A percentile compares a stretch with the other conserved stretches of the same genome.
phyloP scores from a whole-genome alignment of 169 alveolate species.

The Amoebophrya sp. region DNA sequence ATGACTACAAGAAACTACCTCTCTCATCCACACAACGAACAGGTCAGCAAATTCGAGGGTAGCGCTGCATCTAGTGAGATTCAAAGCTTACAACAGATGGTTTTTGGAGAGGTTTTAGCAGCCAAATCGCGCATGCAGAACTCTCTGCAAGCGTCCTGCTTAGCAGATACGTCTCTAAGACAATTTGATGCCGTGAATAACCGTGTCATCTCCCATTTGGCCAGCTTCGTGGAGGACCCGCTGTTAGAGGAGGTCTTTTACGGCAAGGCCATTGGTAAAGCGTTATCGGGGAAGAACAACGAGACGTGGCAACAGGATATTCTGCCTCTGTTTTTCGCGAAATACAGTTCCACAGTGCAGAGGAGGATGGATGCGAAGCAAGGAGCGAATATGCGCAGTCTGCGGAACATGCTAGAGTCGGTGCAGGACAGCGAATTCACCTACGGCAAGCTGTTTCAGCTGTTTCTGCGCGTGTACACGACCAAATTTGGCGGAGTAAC shows the following conservation, averaged over 20 bases:
- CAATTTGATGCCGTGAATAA: neutral
- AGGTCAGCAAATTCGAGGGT: no score
- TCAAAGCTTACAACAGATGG: neutral
- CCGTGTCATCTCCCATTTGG: neutral
- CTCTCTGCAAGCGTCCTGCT: neutral
- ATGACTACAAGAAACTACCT: no score
- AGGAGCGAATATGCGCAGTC: neutral
- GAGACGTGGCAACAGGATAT: constrained; percentile 6
- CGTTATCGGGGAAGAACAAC: neutral
- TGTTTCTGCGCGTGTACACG: constrained; percentile 1
- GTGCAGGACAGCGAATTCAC: no score
- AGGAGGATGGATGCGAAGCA: neutral
- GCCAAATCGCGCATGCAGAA: neutral
- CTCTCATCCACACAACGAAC: no score
- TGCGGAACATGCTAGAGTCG: neutral
- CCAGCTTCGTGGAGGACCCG: neutral
- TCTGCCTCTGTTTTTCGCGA: neutral
- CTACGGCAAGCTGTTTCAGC: no score
- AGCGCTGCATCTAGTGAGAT: neutral
- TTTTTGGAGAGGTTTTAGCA: neutral
- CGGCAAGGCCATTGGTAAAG: neutral
- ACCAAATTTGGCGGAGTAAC: neutral
- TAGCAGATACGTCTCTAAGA: neutral
- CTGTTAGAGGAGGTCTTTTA: constrained; percentile 6
- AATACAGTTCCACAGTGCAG: neutral